Evolutionary conservation across 148 eudicot species (phyloP), one percentile per base, ranked within the genome.

Genomic region (Chenopodium berlandieri): DNA sequence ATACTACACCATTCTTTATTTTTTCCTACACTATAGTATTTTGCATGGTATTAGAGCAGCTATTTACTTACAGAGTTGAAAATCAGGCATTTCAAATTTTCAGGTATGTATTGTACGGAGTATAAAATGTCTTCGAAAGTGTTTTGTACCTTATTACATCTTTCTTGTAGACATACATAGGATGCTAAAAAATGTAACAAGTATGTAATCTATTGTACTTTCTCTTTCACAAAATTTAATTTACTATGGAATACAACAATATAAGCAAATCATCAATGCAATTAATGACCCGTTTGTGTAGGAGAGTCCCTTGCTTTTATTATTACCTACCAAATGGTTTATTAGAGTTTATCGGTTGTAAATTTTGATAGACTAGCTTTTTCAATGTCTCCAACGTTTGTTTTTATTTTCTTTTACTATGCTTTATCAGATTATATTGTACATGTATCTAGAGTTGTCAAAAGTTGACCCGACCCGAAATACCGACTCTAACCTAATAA

Each of bases 1-100:
- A 50, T 74, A 74, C 63, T 13, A 74, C 19, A 74, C 12, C 32
- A 25, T 74, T 74, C 63, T 74, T 74, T 30, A 48, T 27, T 48
- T 74, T 50, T 48, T 6, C 44, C 44, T 37, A 37, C 44, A 37
- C 7, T 37, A 37, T 6, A 4, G 44, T 40, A 40, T 6, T 40
- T 40, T 6, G 44, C 5, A 40, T 40, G 44, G 44, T 14, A 4
- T 69, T 14, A 69, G 17, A 32, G 72, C 37, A 31, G 72, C 4
- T 6, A 1, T 16, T 32, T 31, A 68, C 72, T 68, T 32, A 30
- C 62, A 17, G 7, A 32, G 20, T 68, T 16, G 72, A 68, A 14
- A 4, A 11, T 32, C 5, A 31, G n/a, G 17, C 10, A n/a, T 13
- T 13, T 68, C 20, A 68, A 16, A 27, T 16, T 31, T 27, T 27